Base-by-base conservation (phyloP, 495 filamentous ascomycete genomes). In the Letharia lupina region DNA sequence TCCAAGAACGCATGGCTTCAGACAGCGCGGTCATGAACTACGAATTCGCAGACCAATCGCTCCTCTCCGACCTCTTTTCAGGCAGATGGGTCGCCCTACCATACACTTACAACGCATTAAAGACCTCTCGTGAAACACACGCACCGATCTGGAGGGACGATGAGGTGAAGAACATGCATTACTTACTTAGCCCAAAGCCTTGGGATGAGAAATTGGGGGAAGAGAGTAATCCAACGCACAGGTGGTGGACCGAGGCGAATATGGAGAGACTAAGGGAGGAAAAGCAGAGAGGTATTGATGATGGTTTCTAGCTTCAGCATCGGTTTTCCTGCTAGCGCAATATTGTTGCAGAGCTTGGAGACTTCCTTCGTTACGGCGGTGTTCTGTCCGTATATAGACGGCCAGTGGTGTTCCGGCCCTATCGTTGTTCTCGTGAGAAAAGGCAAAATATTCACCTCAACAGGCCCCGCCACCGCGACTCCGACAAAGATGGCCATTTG, bases 41-140 rank as follows among this genome's bases (percentile, higher is more conserved):
- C 70, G 85, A 88, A 48, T 93, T 95, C 67, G 81, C 89, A 2
- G 91, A 95, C 67, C 91, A 95, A 75, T 82, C 79, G 5, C 77
- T 95, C 12, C 80, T 95, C 11, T 80, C 81, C 2, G 86, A 89
- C 68, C 67, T 87, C 1, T 93, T 89, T 74, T 60, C 68, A 2
- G 84, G 82, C 4, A 79, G 85, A 13, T 95, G 90, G 91, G 85
- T 89, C 10, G 74, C 86, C 11, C 73, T 95, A 57, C 87, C 89
- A 37, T 94, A 92, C 65, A 78, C 84, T 35, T 94, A 93, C 75
- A 95, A 95, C 75, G 91, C 88, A 56, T 76, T 94, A 54, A 93
- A 92, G 78, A 91, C 91, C 23, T 68, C 92, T 73, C 80, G 89
- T 47, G 82, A 80, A 10, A 87, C 91, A 62, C 91, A 95, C 68